A percentile compares a stretch with the other conserved stretches of the same genome.
phyloP scores from a whole-genome alignment of 352 stramenopile species.

The Globisporangium okanoganense region DNA sequence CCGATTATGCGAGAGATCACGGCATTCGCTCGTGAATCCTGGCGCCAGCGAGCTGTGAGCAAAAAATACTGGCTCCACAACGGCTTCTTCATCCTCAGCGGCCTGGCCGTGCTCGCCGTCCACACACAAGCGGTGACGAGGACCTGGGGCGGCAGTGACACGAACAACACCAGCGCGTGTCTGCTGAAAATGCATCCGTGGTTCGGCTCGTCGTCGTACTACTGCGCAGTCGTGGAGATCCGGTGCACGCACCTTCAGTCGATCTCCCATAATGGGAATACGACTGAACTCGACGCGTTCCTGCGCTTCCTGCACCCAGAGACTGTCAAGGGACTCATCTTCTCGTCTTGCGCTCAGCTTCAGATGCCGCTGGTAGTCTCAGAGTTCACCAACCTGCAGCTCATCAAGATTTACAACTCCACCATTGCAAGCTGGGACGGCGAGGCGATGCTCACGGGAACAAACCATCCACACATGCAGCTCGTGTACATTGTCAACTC shows the following conservation, averaged over 20 bases:
- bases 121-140: not conserved
- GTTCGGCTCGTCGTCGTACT: not conserved
- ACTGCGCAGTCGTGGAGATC: constrained; percentile 5
- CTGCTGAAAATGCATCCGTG: not conserved
- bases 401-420: constrained; percentile 42
- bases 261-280: not conserved
- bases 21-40: not conserved
- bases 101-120: not conserved
- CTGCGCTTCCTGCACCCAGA: constrained; percentile 18
- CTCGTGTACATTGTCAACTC: constrained; percentile 28
- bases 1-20: not conserved
- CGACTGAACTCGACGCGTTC: constrained; percentile 12
- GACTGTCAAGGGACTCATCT: constrained; percentile 20
- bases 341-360: constrained; percentile 30
- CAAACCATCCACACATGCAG: constrained; percentile 19
- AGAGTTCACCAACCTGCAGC: constrained; percentile 22
- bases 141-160: not conserved
- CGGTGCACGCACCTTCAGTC: not conserved
- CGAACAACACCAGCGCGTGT: not conserved
- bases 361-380: constrained; percentile 22
- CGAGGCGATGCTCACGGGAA: constrained; percentile 19
- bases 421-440: constrained; percentile 26
- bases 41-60: not conserved
- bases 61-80: not conserved
- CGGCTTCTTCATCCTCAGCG: not conserved